Percentiles rank a stretch among this genome's conserved stretches.
These are phyloP conservation scores for Ottelia alismoides DNA, from an alignment of 106 monocot genomes.

Conservation along the genomic window DNA sequence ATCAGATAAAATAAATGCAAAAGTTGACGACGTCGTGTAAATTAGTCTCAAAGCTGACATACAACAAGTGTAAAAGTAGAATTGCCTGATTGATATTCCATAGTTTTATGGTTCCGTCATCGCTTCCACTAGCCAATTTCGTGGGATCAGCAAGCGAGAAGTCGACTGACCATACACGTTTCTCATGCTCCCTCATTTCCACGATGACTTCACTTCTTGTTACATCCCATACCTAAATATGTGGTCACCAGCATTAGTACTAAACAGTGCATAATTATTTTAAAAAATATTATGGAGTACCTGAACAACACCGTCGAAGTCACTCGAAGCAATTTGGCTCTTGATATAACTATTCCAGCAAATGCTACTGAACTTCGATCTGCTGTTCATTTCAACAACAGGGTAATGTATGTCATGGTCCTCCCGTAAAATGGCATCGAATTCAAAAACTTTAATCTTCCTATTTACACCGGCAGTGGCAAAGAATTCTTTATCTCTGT, in stretches of 20 bases:
- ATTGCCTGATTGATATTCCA: constrained; percentile 99
- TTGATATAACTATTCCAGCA: constrained; percentile 97
- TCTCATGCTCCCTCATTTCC: constrained; percentile 90
- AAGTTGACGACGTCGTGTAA: background rate
- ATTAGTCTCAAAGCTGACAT: constrained; percentile 42
- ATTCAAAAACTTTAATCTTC: constrained; percentile 95
- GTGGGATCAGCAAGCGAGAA: constrained; percentile 77
- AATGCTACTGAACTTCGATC: constrained; percentile 72
- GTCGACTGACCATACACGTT: constrained; percentile 87
- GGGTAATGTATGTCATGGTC: constrained; percentile 87
- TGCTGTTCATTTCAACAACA: constrained; percentile 67
- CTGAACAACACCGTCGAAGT: constrained; percentile 97
- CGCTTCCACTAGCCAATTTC: constrained; percentile 89
- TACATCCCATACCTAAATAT: constrained; percentile 84
- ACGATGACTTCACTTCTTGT: constrained; percentile 48
- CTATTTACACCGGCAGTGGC: constrained; percentile 92
- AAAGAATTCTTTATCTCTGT: constrained; percentile 83
- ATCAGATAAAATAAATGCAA: background rate
- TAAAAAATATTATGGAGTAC: constrained; percentile 10
- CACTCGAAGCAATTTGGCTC: constrained; percentile 97
- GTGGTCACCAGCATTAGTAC: background rate
- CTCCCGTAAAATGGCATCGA: constrained; percentile 56
- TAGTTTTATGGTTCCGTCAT: constrained; percentile 90
- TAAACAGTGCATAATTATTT: background rate
- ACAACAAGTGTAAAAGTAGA: constrained; percentile 83